Evolutionary conservation across 768 basidiomycete genomes (phyloP).

Genomic region (Glaciozyma martinii): DNA sequence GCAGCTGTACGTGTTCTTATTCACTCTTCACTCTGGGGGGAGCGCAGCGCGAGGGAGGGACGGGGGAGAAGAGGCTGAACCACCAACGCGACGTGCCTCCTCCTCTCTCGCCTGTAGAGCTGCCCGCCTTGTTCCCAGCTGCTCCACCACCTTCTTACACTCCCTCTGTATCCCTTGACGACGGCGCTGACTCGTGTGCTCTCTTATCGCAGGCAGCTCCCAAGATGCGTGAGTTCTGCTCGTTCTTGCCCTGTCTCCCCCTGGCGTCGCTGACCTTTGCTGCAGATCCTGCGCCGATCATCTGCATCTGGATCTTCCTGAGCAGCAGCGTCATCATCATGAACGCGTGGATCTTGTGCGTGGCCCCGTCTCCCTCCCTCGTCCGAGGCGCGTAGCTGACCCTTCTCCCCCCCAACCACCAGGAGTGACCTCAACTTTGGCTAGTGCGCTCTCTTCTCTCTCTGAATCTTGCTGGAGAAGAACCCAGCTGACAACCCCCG

Average conservation of each 20-base stretch:
- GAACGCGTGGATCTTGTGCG: slow-evolving; percentile 11
- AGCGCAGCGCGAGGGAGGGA: neutral
- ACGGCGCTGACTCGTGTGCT: neutral
- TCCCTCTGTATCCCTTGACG: neutral
- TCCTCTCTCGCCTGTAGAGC: neutral
- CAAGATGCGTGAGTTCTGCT: too few species aligned
- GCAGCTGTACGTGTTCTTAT: neutral
- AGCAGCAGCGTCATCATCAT: slow-evolving; percentile 4
- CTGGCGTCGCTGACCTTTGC: neutral
- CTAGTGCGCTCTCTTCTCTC: neutral
- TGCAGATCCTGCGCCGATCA: neutral
- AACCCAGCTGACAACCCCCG: neutral
- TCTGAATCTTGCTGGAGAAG: neutral
- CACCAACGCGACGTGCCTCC: neutral
- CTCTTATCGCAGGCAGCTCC: too few species aligned
- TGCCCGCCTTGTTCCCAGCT: neutral
- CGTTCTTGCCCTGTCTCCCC: too few species aligned
- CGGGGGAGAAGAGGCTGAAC: neutral
- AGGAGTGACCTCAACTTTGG: slow-evolving; percentile 3
- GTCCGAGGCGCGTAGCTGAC: neutral
- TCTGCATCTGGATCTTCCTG: slow-evolving; percentile 12
- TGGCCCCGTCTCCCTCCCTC: neutral
- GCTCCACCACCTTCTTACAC: neutral
- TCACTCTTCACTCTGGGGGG: neutral
- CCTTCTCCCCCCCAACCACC: neutral